phyloP scores from a whole-genome alignment of 441 rosid genomes.

The Lepidium campestre region DNA sequence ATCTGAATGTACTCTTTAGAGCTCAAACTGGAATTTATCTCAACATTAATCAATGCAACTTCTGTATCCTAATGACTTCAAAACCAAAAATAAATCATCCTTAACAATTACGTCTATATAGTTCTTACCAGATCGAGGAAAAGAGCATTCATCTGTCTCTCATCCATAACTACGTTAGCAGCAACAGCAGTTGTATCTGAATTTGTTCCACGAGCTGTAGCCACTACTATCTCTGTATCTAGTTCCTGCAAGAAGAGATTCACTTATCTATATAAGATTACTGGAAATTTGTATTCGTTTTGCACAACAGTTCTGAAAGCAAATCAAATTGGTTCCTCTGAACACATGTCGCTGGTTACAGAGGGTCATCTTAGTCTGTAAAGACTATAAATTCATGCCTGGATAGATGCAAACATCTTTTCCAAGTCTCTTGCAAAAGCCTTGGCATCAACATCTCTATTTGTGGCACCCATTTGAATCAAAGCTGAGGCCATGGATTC shows the following conservation, averaged over 20 bases:
- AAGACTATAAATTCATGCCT: conserved; percentile 40
- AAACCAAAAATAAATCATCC: background rate
- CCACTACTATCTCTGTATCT: conserved; percentile 82
- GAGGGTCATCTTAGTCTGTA: background rate
- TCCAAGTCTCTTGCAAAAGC: conserved; percentile 91
- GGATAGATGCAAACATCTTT: conserved; percentile 84
- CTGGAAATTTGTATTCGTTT: background rate
- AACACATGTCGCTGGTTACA: background rate
- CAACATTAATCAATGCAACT: background rate
- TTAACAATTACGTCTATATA: background rate
- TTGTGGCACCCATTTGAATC: conserved; percentile 97
- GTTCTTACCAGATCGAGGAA: conserved; percentile 85
- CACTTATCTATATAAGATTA: conserved; percentile 9
- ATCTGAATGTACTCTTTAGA: background rate
- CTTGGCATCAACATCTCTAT: conserved; percentile 67
- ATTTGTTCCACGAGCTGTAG: conserved; percentile 68
- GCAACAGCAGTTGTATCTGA: conserved; percentile 77
- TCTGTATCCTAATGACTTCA: background rate
- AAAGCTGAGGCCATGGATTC: conserved; percentile 93
- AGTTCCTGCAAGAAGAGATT: conserved; percentile 55
- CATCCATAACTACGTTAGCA: conserved; percentile 81
- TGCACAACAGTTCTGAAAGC: background rate
- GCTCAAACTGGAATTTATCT: background rate
- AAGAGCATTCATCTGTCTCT: conserved; percentile 97
- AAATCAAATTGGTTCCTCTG: background rate